Conservation (phyloP, 2,329 filamentous ascomycete genomes). For the Tolypocladium paradoxum region DNA sequence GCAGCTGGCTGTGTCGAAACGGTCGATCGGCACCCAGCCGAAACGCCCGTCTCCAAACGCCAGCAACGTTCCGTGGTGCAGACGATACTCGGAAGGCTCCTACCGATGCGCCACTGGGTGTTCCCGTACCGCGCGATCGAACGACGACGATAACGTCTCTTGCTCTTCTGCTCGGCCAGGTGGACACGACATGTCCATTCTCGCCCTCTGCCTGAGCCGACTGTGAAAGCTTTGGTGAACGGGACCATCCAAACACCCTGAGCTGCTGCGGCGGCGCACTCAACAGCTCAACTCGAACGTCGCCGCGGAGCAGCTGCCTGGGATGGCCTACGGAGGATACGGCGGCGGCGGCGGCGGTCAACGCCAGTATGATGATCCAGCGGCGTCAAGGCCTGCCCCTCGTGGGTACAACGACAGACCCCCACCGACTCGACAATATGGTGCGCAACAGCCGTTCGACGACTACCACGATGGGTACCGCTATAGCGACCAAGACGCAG, state of each 20-base stretch:
- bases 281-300: not conserved
- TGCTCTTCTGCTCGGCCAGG: not conserved
- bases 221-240: not conserved
- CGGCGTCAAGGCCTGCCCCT: conserved; percentile 28
- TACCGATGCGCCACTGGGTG: not conserved
- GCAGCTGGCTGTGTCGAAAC: not conserved
- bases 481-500: conserved; percentile 33
- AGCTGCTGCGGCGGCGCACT: not conserved
- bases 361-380: conserved; percentile 37
- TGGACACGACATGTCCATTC: not conserved
- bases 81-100: not conserved
- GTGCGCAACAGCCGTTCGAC: conserved; percentile 30
- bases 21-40: not conserved
- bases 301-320: not conserved
- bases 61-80: not conserved
- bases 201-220: not conserved
- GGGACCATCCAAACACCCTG: not conserved
- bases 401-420: conserved; percentile 21
- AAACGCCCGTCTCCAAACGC: not conserved
- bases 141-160: not conserved
- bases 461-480: conserved; percentile 35
- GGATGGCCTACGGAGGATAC: conserved; percentile 43
- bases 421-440: conserved; percentile 22
- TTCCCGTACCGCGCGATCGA: not conserved
- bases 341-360: conserved; percentile 26